Base-by-base conservation (phyloP, 345 rosid species). In the Erucastrum elatum region DNA sequence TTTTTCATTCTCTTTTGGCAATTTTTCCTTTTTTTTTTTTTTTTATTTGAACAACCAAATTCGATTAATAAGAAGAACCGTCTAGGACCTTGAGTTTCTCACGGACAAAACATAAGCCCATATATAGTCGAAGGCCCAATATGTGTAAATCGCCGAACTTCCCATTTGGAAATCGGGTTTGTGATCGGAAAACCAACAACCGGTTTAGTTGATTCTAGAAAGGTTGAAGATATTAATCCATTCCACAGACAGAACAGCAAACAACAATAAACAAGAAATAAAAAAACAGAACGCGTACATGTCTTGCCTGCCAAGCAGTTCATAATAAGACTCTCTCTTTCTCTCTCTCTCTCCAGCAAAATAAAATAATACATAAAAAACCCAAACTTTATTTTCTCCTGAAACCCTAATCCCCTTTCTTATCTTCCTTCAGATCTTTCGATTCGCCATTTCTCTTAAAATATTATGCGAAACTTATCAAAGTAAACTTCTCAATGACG, bases 401-500 rank as follows among this genome's bases (percentile, higher is more conserved):
- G 8, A 51, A 51, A 51, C 56, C 56, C 56, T 51, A 51, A 51
- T n/a, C 21, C 56, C 21, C 21, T 9, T 0, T 7, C 39, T 53
- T 25, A 49, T n/a, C 55, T 13, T 9, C 11, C 6, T 12, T 16
- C 59, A 72, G 77, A 72, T 72, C 82, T n/a, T 67, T 66, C 8
- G 7, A 66, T 58, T 71, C 33, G 12, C 51, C n/a, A 2, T 29
- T 65, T 21, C 11, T 58, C 13, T 25, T 39, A 51, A 51, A 64
- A 5, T 78, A 78, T 72, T 72, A 72, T 72, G 82, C 74, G 59
- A 66, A 26, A 16, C 25, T 21, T 21, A 21, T 21, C 21, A 21
- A 21, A 21, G 21, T 21, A 21, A 21, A 21, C 29, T 74, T 8
- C 8, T 6, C n/a, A 10, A 33, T 59, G 77, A 74, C 27, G 63